These are phyloP conservation scores for Stenogyne calaminthoides DNA, from an alignment of 305 asterid species.

Conservation along the genomic window DNA sequence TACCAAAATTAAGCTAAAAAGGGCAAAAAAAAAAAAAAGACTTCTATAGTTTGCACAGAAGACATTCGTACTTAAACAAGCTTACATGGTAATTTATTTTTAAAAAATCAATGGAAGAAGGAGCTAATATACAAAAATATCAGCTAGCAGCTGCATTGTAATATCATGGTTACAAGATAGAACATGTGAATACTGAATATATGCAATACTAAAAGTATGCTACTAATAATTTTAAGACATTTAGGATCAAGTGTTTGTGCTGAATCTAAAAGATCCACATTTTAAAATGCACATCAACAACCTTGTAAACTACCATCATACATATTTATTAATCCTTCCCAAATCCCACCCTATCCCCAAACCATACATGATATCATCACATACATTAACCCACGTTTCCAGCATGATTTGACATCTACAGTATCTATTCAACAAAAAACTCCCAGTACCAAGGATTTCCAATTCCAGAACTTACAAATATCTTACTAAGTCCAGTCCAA, in stretches of 20 bases:
- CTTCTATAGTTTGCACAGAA: conserved; percentile 5
- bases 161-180: background rate
- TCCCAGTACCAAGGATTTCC: background rate
- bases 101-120: background rate
- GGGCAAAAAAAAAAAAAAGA: background rate
- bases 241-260: background rate
- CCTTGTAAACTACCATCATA: background rate
- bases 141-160: background rate
- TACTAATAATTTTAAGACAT: background rate
- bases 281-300: background rate
- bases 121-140: background rate
- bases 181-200: background rate
- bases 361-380: background rate
- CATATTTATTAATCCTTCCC: background rate
- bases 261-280: background rate
- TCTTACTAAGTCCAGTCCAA: background rate
- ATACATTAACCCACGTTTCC: background rate
- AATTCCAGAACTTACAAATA: background rate
- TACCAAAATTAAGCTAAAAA: background rate
- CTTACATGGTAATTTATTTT: background rate
- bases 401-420: background rate
- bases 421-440: background rate
- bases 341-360: background rate
- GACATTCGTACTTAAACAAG: background rate
- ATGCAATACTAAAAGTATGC: background rate